Base-by-base conservation (phyloP, 2,329 filamentous ascomycete genomes). In the Aspergillus amoenus region DNA sequence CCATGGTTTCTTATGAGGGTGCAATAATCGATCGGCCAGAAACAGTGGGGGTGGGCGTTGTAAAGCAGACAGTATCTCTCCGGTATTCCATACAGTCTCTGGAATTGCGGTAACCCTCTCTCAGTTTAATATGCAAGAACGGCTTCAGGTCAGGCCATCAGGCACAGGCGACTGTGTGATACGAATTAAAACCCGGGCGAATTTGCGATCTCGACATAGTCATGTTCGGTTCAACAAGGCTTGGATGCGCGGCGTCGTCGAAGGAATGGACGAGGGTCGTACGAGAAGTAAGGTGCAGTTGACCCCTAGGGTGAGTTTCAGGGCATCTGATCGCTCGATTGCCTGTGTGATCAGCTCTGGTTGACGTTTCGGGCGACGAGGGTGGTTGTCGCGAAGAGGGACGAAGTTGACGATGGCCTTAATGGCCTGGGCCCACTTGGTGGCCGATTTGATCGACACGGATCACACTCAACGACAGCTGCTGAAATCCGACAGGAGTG, bases 151-250 rank as follows among this genome's bases (percentile, higher is more conserved):
- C 45, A 47, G 53, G 22, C 11, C 47, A 49, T 57, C 52, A 57
- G 30, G 52, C 57, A 52, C 55, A 56, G 18, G 60, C 39, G 57
- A 52, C 52, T 53, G 53, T 52, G 48, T 49, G 52, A 52, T 37
- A 61, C 32, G 39, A 58, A 59, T 47, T 57, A 51, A 51, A 56
- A 32, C 60, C 56, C 56, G 40, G 58, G 41, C 34, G 48, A 55
- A 58, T 46, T 40, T 56, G 57, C 57, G 50, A 59, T 52, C 62
- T 63, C 60, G 64, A 65, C 64, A 67, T 67, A 58, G 61, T 64
- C 64, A 63, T 57, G 54, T 47, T 55, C 55, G 32, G 43, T 56
- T 53, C 44, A 55, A 58, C 52, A 43, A 50, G 59, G 52, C 43
- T 55, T 39, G 50, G 48, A 52, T 54, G 61, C 56, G 53, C 52